Evolutionary conservation across 345 rosid species (phyloP), one percentile per base, ranked within the genome.

Genomic region (Syzygium grande): DNA sequence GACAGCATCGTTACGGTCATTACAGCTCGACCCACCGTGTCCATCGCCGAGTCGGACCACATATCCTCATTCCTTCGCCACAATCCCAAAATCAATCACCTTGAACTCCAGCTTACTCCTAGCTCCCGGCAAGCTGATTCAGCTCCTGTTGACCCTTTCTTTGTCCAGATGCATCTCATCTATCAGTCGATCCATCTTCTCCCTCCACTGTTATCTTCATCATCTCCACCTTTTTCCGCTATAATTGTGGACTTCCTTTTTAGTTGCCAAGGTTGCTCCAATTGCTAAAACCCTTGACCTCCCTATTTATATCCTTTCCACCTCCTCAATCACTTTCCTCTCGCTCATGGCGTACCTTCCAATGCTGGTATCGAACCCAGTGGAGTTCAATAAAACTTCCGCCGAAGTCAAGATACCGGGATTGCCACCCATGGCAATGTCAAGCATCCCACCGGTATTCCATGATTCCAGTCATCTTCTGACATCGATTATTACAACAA

Each of bases 381-480:
- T 80, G 77, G 56, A 22, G 46, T 11, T 51, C 89, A 23, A 46
- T 84, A 52, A 27, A 16, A 65, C 30, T 77, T n/a, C 30, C 55
- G 34, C 56, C 34, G 46, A 63, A 53, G 10, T 29, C 23, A n/a
- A 13, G 6, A 5, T 19, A n/a, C 88, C 16, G 65, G 86, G 16
- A 29, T 94, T 29, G 79, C 90, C 59, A 87, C 93, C 43, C 92
- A 93, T 51, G 92, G 93, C 92, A 9, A 52, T 84, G 8, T 88
- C 91, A 8, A 86, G 86, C 53, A 65, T 93, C 54, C 94, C 96
- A 25, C 90, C 92, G 1, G 19, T 29, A 43, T 86, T 92, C 29
- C 16, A 73, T 17, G 77, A 85, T 25, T 88, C 84, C 9, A 41
- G 85, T 21, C 58, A 87, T 53, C 49, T 84, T 7, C 89, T 93